Percentiles rank a stretch among this genome's conserved stretches.
These are phyloP conservation scores for Diaporthe caulivora DNA, from an alignment of 2,329 filamentous ascomycete species.

Conservation along the genomic window DNA sequence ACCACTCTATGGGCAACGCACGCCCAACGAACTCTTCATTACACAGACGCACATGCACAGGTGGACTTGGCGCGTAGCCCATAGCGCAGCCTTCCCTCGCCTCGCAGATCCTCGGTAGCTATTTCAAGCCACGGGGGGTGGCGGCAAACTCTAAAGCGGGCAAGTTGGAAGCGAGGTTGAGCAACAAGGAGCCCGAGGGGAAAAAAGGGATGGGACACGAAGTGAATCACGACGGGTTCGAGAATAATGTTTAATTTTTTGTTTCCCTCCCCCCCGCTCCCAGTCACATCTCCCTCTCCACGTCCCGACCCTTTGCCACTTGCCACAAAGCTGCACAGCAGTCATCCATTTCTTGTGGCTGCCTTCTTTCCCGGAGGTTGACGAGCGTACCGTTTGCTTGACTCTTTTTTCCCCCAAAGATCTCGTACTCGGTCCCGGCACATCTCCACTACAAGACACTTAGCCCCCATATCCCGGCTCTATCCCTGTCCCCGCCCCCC, in stretches of 20 bases:
- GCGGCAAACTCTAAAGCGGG: not conserved
- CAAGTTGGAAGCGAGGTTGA: too few relatives aligned
- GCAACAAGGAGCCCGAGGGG: not conserved
- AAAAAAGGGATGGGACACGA: not conserved
- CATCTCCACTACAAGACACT: not conserved
- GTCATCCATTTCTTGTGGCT: not conserved
- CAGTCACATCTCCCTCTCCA: not conserved
- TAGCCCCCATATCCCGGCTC: not conserved
- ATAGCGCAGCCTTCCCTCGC: not conserved
- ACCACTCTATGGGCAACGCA: too few relatives aligned
- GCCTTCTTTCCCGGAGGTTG: not conserved
- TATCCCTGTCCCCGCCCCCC: conserved; percentile 1
- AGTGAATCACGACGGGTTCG: conserved; percentile 19
- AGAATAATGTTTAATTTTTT: conserved; percentile 16
- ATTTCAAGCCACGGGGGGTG: not conserved
- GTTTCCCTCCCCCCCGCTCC: too few relatives aligned
- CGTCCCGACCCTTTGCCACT: not conserved
- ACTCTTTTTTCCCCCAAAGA: too few relatives aligned
- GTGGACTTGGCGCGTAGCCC: not conserved
- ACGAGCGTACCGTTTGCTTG: not conserved
- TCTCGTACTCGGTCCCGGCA: conserved; percentile 1
- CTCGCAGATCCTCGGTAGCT: not conserved
- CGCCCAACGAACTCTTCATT: too few relatives aligned
- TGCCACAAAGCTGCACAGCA: not conserved
- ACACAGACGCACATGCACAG: not conserved